These are phyloP conservation scores for Alternaria ethzedia DNA, from an alignment of 2,329 filamentous ascomycete genomes.

Conservation along the genomic window DNA sequence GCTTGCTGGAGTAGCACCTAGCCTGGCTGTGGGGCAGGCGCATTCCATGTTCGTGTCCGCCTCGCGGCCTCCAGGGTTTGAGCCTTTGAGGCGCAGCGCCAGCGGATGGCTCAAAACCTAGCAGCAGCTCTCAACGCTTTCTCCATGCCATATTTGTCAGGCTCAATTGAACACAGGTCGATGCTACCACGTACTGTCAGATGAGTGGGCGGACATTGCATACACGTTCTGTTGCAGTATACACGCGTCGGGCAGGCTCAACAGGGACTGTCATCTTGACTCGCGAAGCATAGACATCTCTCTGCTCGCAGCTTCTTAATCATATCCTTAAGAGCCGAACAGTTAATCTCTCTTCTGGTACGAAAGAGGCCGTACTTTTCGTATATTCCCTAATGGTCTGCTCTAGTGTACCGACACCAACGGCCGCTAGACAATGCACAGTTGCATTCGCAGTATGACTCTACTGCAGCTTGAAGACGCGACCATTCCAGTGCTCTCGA, in stretches of 20 bases:
- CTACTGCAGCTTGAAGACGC: background rate
- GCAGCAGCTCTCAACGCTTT: slow-evolving; percentile 5
- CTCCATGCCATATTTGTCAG: slow-evolving; percentile 11
- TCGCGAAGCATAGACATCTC: background rate
- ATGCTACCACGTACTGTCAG: background rate
- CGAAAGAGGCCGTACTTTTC: background rate
- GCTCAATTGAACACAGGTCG: slow-evolving; percentile 7
- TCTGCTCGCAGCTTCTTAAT: background rate
- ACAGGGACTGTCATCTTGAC: background rate
- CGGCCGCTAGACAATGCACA: background rate
- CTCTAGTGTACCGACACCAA: background rate
- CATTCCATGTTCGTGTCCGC: slow-evolving; percentile 32
- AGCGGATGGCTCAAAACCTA: slow-evolving; percentile 15
- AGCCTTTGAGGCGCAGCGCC: slow-evolving; percentile 29
- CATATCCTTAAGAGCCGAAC: background rate
- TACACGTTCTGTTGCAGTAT: background rate
- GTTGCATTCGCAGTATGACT: background rate
- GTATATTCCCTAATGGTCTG: background rate
- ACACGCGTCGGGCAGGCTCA: background rate
- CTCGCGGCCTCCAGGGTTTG: slow-evolving; percentile 28
- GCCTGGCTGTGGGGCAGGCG: slow-evolving; percentile 34
- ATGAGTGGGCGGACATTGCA: background rate
- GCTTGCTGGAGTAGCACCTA: slow-evolving; percentile 23
- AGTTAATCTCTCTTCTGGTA: background rate
- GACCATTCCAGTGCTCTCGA: background rate